Conservation (phyloP, 305 asterid species). For the Fraxinus nigra region DNA sequence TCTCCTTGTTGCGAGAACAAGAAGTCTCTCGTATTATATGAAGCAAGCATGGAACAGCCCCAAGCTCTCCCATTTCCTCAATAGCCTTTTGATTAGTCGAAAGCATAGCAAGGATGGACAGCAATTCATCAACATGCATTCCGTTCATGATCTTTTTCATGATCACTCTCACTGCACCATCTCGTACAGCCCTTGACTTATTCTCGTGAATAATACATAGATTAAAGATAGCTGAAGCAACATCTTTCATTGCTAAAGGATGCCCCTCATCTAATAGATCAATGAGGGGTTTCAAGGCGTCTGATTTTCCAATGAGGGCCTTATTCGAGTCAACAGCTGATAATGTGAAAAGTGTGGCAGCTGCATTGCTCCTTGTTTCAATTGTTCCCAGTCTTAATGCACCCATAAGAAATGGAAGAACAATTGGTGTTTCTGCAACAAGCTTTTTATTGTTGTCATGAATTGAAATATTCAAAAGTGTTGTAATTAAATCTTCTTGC, state of each 20-base stretch:
- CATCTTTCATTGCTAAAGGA: constrained; percentile 40
- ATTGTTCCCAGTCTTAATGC: constrained; percentile 39
- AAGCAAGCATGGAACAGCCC: constrained; percentile 39
- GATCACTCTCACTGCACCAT: constrained; percentile 42
- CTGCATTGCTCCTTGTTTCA: constrained; percentile 53
- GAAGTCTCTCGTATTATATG: constrained; percentile 35
- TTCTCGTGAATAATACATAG: constrained; percentile 44
- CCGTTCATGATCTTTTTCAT: constrained; percentile 30
- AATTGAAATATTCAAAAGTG: constrained; percentile 45
- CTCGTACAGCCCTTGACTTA: constrained; percentile 40
- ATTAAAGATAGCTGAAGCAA: constrained; percentile 46
- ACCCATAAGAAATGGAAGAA: constrained; percentile 38
- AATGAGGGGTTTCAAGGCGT: constrained; percentile 40
- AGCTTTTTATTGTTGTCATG: constrained; percentile 48
- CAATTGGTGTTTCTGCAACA: constrained; percentile 44
- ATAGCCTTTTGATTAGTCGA: constrained; percentile 41
- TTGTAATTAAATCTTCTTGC: constrained; percentile 48
- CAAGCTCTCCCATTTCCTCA: constrained; percentile 45
- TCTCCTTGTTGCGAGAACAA: constrained; percentile 43
- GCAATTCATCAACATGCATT: constrained; percentile 39
- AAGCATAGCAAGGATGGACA: constrained; percentile 48
- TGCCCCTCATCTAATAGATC: constrained; percentile 48
- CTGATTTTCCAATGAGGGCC: constrained; percentile 41
- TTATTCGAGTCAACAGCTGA: constrained; percentile 54
- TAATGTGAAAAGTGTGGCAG: constrained; percentile 49